Evolutionary conservation across 768 basidiomycete genomes (phyloP), one percentile per base, ranked within the genome.

Genomic region (Hysterangium stoloniferum): DNA sequence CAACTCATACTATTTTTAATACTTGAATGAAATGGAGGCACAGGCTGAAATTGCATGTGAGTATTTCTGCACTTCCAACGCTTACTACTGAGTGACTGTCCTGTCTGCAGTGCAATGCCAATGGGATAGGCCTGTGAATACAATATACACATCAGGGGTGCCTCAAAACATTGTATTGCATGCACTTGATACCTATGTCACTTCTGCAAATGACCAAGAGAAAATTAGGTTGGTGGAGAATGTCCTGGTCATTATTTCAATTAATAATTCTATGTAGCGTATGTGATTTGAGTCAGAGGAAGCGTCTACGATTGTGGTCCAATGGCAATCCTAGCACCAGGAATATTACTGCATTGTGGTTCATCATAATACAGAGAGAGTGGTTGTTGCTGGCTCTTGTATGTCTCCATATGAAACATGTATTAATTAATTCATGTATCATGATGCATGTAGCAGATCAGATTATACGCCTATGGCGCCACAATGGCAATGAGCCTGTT

Each of bases 311-410:
- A 54, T 76, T 80, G 50, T 98, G 97, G 69, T 84, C 79, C 60
- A 97, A 98, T 58, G 91, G 89, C 41, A 93, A 94, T 62, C 78
- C 84, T 1, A 72, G 70, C 49, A 86, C 86, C 31, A 86, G 85
- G 3, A 84, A 78, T 48, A 87, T 97, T 51, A 94, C 96, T 0
- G 83, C 87, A 2, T 68, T 97, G 19, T 80, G 91, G 48, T 83
- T 97, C 61, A 90, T 98, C 64, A 97, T 67, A 92, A 96, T 52
- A 86, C 92, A 12, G 86, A 89, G 6, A 92, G 91, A 1, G 82
- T 97, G 40, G 80, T 98, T 47, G 65, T 98, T 48, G 84, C 87
- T 24, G 92, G 83, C 4, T 86, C 95, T 54, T 80, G 91, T 92
- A 58, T 53, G 82, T 67, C 25, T 3, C 25, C 7, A n/a, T 43